phyloP scores from a whole-genome alignment of 768 basidiomycete genomes.

The Trichaptum fuscoviolaceum region DNA sequence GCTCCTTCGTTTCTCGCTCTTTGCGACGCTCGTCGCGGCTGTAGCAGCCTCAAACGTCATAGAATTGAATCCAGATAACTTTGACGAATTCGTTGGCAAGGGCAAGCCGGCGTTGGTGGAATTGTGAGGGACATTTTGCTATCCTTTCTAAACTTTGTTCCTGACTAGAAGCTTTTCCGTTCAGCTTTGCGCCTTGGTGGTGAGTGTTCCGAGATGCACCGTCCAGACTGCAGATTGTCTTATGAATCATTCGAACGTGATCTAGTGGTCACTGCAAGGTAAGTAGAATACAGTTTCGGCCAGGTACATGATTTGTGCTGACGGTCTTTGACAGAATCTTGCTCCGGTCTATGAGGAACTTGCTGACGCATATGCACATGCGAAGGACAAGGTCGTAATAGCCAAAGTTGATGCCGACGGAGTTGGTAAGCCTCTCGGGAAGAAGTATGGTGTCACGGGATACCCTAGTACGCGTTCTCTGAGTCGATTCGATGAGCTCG shows the following conservation, averaged over 20 bases:
- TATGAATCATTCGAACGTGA: neutral
- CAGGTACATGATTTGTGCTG: neutral
- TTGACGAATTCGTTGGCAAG: constrained; percentile 68
- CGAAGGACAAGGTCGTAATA: constrained; percentile 77
- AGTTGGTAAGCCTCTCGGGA: constrained; percentile 68
- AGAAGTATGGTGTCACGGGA: constrained; percentile 74
- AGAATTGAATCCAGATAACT: constrained; percentile 71
- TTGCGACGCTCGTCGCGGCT: constrained; percentile 49
- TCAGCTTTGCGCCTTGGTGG: constrained; percentile 88
- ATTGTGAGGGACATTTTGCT: constrained; percentile 55
- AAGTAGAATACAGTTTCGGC: constrained; percentile 14
- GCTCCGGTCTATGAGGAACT: constrained; percentile 87
- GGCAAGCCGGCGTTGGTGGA: constrained; percentile 85
- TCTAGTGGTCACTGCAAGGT: constrained; percentile 85
- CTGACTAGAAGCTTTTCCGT: constrained; percentile 9
- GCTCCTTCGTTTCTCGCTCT: constrained; percentile 51
- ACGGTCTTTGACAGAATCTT: constrained; percentile 53
- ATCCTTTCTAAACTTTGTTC: constrained; percentile 3
- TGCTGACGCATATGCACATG: constrained; percentile 76
- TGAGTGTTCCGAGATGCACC: constrained; percentile 28
- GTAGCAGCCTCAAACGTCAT: constrained; percentile 77
- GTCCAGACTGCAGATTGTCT: neutral
- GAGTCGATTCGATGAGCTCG: neutral
- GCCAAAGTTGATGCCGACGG: constrained; percentile 95
- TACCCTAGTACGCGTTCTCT: constrained; percentile 68